A percentile compares a stretch with the other conserved stretches of the same genome.
These are phyloP conservation scores for Penicillium chermesinum DNA, from an alignment of 495 filamentous ascomycete genomes.

Conservation along the genomic window DNA sequence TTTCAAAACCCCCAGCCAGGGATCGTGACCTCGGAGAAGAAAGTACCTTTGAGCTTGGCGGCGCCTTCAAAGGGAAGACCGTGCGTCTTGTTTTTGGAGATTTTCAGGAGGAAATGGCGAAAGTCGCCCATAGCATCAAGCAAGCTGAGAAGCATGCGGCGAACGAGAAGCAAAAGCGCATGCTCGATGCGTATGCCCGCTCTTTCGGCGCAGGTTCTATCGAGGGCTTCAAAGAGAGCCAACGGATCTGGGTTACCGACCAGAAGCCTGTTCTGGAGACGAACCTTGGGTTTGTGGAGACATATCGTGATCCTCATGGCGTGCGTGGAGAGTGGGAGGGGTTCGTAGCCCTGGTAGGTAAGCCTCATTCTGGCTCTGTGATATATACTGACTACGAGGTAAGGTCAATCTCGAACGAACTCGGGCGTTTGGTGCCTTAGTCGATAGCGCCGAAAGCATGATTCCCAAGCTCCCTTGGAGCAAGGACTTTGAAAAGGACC, in stretches of 20 bases:
- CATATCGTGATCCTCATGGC: constrained; percentile 89
- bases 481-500: constrained; percentile 89
- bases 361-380: neutral
- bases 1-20: constrained; percentile 48
- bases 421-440: constrained; percentile 79
- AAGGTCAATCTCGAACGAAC: constrained; percentile 81
- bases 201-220: constrained; percentile 84
- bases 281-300: constrained; percentile 94
- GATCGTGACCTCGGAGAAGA: constrained; percentile 67
- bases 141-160: constrained; percentile 70
- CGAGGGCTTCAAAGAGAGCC: constrained; percentile 82
- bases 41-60: constrained; percentile 59
- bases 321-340: constrained; percentile 97
- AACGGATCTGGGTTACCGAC: constrained; percentile 89
- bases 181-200: constrained; percentile 77
- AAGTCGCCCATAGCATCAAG: constrained; percentile 63
- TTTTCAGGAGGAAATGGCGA: constrained; percentile 72
- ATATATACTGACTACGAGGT: constrained; percentile 23
- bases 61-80: constrained; percentile 60
- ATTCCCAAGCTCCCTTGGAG: constrained; percentile 88
- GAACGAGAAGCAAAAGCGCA: constrained; percentile 79
- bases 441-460: constrained; percentile 70
- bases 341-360: constrained; percentile 65
- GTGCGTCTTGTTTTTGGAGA: constrained; percentile 81
- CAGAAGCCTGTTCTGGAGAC: constrained; percentile 84